Evolutionary conservation across 78 protist genomes (phyloP).

Genomic region (Planoprotostelium fungivorum): DNA sequence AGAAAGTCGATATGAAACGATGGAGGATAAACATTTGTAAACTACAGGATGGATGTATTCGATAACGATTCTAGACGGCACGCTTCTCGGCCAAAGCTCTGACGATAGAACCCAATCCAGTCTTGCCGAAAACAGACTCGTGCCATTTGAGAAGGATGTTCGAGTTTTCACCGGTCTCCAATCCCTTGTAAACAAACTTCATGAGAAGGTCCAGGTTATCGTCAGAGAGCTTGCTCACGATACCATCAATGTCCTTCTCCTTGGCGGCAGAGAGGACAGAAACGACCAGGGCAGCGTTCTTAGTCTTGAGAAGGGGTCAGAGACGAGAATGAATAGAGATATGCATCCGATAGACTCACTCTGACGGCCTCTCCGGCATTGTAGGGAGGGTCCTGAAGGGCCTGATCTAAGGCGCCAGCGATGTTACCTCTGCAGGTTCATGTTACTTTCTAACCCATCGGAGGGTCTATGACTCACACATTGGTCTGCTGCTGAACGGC

Average conservation of each 20-base stretch:
- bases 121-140: slow-evolving; percentile 52
- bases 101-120: slow-evolving; percentile 64
- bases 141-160: slow-evolving; percentile 70
- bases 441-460: not conserved
- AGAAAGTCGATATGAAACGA: too few relatives aligned
- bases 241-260: slow-evolving; percentile 51
- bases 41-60: too few relatives aligned
- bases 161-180: slow-evolving; percentile 35
- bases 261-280: slow-evolving; percentile 27
- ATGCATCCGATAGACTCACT: not conserved
- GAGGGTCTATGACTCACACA: too few relatives aligned
- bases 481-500: not conserved
- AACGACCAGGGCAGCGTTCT: slow-evolving; percentile 31
- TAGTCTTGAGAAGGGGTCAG: slow-evolving; percentile 8
- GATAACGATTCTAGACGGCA: too few relatives aligned
- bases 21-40: too few relatives aligned
- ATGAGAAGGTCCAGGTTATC: slow-evolving; percentile 63
- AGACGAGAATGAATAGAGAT: not conserved
- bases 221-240: slow-evolving; percentile 30
- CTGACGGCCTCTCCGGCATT: not conserved
- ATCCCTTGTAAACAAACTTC: slow-evolving; percentile 68
- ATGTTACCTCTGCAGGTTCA: not conserved
- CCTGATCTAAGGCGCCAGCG: not conserved
- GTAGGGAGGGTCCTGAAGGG: not conserved
- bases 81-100: slow-evolving; percentile 55